Evolutionary conservation across 2,329 filamentous ascomycete species (phyloP).

Genomic region (Colletotrichum magnum): DNA sequence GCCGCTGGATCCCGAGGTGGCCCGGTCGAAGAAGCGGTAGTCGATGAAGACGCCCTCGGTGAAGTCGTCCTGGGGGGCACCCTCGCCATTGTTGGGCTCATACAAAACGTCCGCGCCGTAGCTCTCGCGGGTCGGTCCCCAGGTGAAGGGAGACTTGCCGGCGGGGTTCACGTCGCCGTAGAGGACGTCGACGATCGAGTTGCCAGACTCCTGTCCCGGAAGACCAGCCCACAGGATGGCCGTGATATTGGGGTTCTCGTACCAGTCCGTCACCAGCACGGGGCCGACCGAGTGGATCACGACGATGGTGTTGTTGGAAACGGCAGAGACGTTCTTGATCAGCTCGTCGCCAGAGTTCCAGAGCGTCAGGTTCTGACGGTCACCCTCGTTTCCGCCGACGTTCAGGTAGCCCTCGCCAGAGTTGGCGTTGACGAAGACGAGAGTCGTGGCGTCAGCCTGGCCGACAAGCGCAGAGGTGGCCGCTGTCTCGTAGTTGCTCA

Average conservation of each 20-base stretch:
- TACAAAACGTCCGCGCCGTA: slow-evolving; percentile 80
- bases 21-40: slow-evolving; percentile 81
- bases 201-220: slow-evolving; percentile 87
- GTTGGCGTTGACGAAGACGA: slow-evolving; percentile 93
- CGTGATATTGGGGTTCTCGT: slow-evolving; percentile 82
- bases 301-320: slow-evolving; percentile 91
- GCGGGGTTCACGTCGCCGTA: slow-evolving; percentile 85
- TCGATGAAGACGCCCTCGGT: slow-evolving; percentile 86
- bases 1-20: slow-evolving; percentile 52
- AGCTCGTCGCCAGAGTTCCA: slow-evolving; percentile 87
- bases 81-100: slow-evolving; percentile 76
- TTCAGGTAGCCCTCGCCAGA: slow-evolving; percentile 89
- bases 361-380: slow-evolving; percentile 92
- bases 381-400: slow-evolving; percentile 86
- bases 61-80: slow-evolving; percentile 80
- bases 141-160: slow-evolving; percentile 85
- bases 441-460: slow-evolving; percentile 76
- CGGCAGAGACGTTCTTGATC: slow-evolving; percentile 82
- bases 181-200: slow-evolving; percentile 84
- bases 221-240: slow-evolving; percentile 87
- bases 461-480: slow-evolving; percentile 73
- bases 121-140: slow-evolving; percentile 76
- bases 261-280: slow-evolving; percentile 82
- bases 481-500: slow-evolving; percentile 74
- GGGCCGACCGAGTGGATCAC: slow-evolving; percentile 90